Base-by-base conservation (phyloP, 2,329 filamentous ascomycete species). In the Oidium heveae region DNA sequence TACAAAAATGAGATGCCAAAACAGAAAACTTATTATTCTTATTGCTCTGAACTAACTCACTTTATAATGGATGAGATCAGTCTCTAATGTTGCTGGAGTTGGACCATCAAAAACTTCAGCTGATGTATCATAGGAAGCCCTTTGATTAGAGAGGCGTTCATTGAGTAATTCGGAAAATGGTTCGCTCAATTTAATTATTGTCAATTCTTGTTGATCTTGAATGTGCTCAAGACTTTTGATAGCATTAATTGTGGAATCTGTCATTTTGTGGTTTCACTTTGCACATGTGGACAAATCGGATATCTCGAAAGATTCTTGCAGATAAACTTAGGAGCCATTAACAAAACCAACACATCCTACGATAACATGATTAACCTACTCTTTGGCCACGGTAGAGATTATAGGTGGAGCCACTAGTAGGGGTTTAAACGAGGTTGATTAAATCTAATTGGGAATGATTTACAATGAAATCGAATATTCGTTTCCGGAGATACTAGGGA, bases 11-110 rank as follows among this genome's bases (percentile, higher is more conserved):
- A 49, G 22, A 28, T 32, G n/a, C 9, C 9, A 51, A 32, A 4
- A 32, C 28, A 32, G 9, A 32, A 32, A 32, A 28, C 24, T 28
- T 28, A 34, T 49, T 28, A 46, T 8, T 46, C 5, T 49, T 28
- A 24, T 12, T 12, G 24, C 20, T 22, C 20, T 28, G 6, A 33
- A 2, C 34, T 1, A 24, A 33, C 57, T 32, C 64, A 76, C 76
- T 65, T 85, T 86, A 71, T 96, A 95, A 68, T 96, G 88, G 33
- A 75, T 73, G 32, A 96, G 73, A 67, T 96, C 89, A 32, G 84
- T 85, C 59, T 85, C 80, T 8, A 96, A 73, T 18, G 82, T 82
- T 16, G 82, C 76, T 0, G 88, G 86, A 10, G 59, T 80, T 85
- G 79, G 77, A 57, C 75, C 77, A 59, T 82, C 79, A 58, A 79